Conservation (phyloP, 169 alveolate species). For the Eimeria sp. region DNA sequence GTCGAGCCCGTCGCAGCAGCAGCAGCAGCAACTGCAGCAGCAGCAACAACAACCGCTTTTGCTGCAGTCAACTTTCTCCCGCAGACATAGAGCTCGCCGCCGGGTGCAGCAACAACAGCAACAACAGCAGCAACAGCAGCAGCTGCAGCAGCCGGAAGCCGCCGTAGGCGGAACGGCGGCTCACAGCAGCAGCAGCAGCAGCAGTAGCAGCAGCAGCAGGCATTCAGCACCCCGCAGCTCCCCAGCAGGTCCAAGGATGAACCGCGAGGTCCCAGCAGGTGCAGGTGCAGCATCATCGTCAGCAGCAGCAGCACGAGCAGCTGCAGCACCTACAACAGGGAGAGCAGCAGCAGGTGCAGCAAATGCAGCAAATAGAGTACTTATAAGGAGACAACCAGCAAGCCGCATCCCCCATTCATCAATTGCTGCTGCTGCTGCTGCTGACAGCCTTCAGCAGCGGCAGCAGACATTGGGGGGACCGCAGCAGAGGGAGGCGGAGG, state of each 20-base stretch:
- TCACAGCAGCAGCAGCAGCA: neutral
- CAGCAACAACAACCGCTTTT: neutral
- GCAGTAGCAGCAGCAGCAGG: constrained; percentile 35
- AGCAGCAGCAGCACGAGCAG: no score
- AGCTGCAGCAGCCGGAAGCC: neutral
- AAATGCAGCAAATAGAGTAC: neutral
- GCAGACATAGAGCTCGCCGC: constrained; percentile 16
- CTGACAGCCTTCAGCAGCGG: no score
- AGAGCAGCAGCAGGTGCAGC: neutral
- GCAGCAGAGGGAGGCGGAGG: neutral
- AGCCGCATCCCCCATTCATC: constrained; percentile 6
- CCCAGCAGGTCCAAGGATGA: neutral
- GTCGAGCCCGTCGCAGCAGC: neutral
- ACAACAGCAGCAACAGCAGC: neutral
- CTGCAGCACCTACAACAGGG: no score
- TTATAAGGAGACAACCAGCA: neutral
- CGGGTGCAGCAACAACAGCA: neutral
- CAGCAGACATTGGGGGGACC: neutral
- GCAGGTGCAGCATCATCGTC: neutral
- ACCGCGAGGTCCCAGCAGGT: neutral
- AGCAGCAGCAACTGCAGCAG: neutral
- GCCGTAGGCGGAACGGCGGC: neutral
- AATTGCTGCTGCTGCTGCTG: constrained; percentile 31
- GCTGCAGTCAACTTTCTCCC: constrained; percentile 8
- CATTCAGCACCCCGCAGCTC: neutral